phyloP scores from a whole-genome alignment of 495 filamentous ascomycete species.

The Bathelium albidoporum region DNA sequence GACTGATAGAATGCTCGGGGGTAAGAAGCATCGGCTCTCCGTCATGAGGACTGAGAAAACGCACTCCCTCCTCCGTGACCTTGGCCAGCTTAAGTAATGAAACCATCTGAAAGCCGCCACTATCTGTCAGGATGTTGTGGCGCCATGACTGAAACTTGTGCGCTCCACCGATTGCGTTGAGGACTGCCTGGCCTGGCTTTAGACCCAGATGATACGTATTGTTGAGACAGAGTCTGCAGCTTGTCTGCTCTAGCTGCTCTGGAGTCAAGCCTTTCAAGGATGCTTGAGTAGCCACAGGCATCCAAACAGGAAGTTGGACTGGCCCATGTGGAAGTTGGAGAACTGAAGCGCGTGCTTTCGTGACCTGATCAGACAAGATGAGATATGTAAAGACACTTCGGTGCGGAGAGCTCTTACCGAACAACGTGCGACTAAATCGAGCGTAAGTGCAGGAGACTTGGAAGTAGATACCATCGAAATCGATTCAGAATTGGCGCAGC shows the following conservation, averaged over 20 bases:
- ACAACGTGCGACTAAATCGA: conserved; percentile 23
- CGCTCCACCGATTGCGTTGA: conserved; percentile 81
- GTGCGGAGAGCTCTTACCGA: too few species aligned
- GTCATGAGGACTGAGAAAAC: conserved; percentile 90
- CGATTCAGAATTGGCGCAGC: neutral
- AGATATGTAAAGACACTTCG: neutral
- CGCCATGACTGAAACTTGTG: conserved; percentile 93
- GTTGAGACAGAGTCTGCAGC: conserved; percentile 86
- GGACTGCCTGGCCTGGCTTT: conserved; percentile 80
- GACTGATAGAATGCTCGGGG: conserved; percentile 89
- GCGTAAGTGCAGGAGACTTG: conserved; percentile 14
- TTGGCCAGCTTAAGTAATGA: conserved; percentile 87
- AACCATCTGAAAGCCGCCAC: conserved; percentile 89
- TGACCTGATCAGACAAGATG: conserved; percentile 58
- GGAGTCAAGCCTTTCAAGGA: conserved; percentile 91
- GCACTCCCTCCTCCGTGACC: conserved; percentile 90
- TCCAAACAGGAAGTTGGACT: conserved; percentile 85
- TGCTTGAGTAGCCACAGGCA: conserved; percentile 97
- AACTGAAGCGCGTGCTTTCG: conserved; percentile 85
- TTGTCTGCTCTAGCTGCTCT: conserved; percentile 76
- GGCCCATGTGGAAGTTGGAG: conserved; percentile 85
- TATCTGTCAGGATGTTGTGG: conserved; percentile 76
- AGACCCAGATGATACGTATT: conserved; percentile 96
- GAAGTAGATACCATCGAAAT: conserved; percentile 4
- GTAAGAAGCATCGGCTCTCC: conserved; percentile 95